Evolutionary conservation across 1,284 basidiomycete genomes (phyloP).

Genomic region (Abortiporus biennis): DNA sequence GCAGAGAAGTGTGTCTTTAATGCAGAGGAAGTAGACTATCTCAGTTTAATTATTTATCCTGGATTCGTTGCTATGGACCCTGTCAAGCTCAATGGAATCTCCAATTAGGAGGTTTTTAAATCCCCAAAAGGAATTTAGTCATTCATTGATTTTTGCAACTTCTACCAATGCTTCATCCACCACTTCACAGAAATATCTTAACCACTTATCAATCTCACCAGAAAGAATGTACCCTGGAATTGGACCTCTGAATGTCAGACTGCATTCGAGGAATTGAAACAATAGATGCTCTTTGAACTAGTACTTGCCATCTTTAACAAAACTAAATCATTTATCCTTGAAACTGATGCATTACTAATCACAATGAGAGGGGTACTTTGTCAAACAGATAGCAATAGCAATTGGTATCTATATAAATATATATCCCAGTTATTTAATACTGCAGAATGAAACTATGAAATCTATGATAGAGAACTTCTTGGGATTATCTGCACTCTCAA

Average conservation of each 20-base stretch:
- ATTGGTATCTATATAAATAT: no score
- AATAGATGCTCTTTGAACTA: neutral
- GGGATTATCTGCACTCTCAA: slow-evolving; percentile 12
- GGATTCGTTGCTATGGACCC: slow-evolving; percentile 29
- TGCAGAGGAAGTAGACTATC: slow-evolving; percentile 22
- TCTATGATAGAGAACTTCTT: slow-evolving; percentile 16
- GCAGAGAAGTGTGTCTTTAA: slow-evolving; percentile 16
- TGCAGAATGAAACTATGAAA: slow-evolving; percentile 18
- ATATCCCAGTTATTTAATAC: no score
- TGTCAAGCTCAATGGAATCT: slow-evolving; percentile 29
- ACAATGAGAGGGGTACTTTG: no score
- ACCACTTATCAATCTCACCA: slow-evolving; percentile 18
- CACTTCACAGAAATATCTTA: slow-evolving; percentile 26
- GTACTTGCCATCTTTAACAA: neutral
- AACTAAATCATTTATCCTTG: neutral
- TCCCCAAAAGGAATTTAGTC: slow-evolving; percentile 22
- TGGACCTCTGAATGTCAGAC: neutral
- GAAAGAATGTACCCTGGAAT: neutral
- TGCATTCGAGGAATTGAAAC: neutral
- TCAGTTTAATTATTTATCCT: slow-evolving; percentile 29
- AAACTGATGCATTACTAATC: no score
- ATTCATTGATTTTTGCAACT: slow-evolving; percentile 39
- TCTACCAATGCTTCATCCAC: slow-evolving; percentile 36
- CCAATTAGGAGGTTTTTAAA: slow-evolving; percentile 27
- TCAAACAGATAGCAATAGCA: no score